Conservation (phyloP, 2,329 filamentous ascomycete genomes). For the Neofusicoccum umdonicola region DNA sequence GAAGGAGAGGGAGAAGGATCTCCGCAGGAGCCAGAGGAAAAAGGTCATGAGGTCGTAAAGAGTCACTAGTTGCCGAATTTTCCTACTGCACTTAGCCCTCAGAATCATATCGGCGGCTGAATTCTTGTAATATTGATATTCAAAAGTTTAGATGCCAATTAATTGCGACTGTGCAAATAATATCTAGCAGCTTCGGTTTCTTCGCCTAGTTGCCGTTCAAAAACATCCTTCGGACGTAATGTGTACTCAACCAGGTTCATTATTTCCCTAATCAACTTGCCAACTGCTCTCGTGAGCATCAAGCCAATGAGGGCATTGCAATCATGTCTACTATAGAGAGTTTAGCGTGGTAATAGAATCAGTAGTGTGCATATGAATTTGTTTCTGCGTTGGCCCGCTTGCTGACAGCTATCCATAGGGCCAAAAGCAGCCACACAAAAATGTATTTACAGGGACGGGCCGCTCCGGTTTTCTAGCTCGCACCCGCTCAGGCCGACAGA, state of each 20-base stretch:
- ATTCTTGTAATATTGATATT: conserved; percentile 8
- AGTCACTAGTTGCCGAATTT: not conserved
- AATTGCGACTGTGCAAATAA: not conserved
- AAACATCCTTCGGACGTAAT: too few species aligned
- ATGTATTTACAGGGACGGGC: too few species aligned
- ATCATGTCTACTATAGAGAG: too few species aligned
- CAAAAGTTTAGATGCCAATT: conserved; percentile 8
- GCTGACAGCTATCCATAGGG: too few species aligned
- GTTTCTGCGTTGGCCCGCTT: too few species aligned
- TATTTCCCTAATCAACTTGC: too few species aligned
- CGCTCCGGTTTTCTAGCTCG: too few species aligned
- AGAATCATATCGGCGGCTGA: not conserved
- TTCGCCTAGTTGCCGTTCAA: not conserved
- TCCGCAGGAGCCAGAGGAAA: conserved; percentile 67
- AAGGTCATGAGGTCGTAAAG: conserved; percentile 45
- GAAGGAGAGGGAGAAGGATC: conserved; percentile 81
- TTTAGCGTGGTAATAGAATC: too few species aligned
- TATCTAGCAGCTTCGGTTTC: not conserved
- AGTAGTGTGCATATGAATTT: too few species aligned
- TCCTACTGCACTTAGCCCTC: not conserved
- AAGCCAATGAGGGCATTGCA: too few species aligned
- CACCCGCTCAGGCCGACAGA: not conserved
- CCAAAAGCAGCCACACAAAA: not conserved
- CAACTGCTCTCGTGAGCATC: too few species aligned
- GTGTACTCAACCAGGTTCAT: too few species aligned